These are phyloP conservation scores for Teratosphaeria zuluensis DNA, from an alignment of 2,329 filamentous ascomycete species.

Conservation along the genomic window DNA sequence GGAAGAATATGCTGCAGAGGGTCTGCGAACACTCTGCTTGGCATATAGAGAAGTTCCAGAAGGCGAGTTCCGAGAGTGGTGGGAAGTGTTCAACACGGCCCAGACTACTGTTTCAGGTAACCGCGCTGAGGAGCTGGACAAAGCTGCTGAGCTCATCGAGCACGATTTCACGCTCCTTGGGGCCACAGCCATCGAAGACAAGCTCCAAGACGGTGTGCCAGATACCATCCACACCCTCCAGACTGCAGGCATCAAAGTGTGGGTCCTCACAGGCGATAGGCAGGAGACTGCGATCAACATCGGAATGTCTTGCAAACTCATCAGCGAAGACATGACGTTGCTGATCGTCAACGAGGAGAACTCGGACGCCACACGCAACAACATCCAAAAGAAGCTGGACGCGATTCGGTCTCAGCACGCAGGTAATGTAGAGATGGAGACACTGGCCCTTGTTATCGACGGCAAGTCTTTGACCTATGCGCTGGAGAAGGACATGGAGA, in stretches of 20 bases:
- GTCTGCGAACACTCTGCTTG: conserved; percentile 85
- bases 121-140: conserved; percentile 89
- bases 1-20: conserved; percentile 97
- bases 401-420: conserved; percentile 78
- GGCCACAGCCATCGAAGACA: conserved; percentile 94
- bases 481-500: conserved; percentile 87
- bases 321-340: conserved; percentile 97
- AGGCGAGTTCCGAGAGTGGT: conserved; percentile 81
- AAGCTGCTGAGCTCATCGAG: conserved; percentile 92
- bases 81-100: conserved; percentile 74
- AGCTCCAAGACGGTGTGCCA: conserved; percentile 90
- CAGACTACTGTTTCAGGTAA: conserved; percentile 85
- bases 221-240: conserved; percentile 97
- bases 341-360: conserved; percentile 91
- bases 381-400: conserved; percentile 85
- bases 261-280: conserved; percentile 93
- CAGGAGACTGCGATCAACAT: conserved; percentile 99
- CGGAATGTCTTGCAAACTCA: conserved; percentile 97
- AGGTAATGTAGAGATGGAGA: conserved; percentile 68
- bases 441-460: conserved; percentile 86
- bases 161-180: conserved; percentile 84
- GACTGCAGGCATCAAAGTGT: conserved; percentile 94
- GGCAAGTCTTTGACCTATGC: conserved; percentile 91
- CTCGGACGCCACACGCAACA: conserved; percentile 69
- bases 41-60: conserved; percentile 91